Conservation (phyloP, 192 early-diverging fungal species). For the Nowakowskiella sp. region DNA sequence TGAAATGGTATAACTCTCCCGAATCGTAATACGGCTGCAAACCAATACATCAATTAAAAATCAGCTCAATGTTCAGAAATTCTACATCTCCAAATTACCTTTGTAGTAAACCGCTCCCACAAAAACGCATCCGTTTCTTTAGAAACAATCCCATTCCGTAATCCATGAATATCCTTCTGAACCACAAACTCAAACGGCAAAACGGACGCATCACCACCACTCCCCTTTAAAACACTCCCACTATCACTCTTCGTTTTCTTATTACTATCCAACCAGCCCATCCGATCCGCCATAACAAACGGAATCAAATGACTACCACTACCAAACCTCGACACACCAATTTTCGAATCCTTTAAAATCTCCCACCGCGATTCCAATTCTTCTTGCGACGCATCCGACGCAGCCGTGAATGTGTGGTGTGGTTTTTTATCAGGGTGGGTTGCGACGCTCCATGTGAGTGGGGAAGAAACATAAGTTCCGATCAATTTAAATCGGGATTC, state of each 20-base stretch:
- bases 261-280: slow-evolving; percentile 61
- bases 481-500: slow-evolving; percentile 60
- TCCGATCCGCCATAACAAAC: slow-evolving; percentile 51
- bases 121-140: slow-evolving; percentile 68
- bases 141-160: slow-evolving; percentile 59
- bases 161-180: slow-evolving; percentile 63
- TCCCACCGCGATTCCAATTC: slow-evolving; percentile 15
- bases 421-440: slow-evolving; percentile 11
- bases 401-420: slow-evolving; percentile 32
- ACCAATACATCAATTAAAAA: too few species aligned
- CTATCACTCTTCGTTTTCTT: background rate
- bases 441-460: slow-evolving; percentile 51
- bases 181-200: slow-evolving; percentile 57
- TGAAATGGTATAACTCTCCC: slow-evolving; percentile 59
- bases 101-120: slow-evolving; percentile 91
- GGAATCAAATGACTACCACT: slow-evolving; percentile 76
- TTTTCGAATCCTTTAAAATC: slow-evolving; percentile 20
- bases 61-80: slow-evolving; percentile 2
- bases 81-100: slow-evolving; percentile 21
- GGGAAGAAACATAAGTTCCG: slow-evolving; percentile 69
- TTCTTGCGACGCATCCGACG: slow-evolving; percentile 8
- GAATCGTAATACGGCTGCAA: slow-evolving; percentile 56
- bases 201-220: slow-evolving; percentile 13
- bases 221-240: slow-evolving; percentile 1
- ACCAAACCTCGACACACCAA: slow-evolving; percentile 61